phyloP scores from a whole-genome alignment of 2,329 filamentous ascomycete species.

The Pseudocercospora crystallina region DNA sequence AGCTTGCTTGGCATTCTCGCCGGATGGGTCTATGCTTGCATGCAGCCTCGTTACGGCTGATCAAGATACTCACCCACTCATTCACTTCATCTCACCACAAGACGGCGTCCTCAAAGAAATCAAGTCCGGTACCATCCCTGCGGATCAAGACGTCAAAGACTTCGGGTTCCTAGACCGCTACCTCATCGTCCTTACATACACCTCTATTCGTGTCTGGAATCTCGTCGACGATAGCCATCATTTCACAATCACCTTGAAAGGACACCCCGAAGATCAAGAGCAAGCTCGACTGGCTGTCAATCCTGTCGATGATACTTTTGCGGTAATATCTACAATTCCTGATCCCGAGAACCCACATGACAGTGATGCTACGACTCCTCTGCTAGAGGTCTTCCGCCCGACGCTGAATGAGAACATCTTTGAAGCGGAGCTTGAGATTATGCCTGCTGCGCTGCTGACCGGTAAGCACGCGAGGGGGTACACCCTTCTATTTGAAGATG shows the following conservation, averaged over 20 bases:
- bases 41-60: constrained; percentile 48
- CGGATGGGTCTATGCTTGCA: constrained; percentile 81
- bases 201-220: constrained; percentile 77
- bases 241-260: constrained; percentile 62
- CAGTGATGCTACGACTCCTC: constrained; percentile 12
- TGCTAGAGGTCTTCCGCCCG: constrained; percentile 63
- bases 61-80: constrained; percentile 53
- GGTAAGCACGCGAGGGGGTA: constrained; percentile 68
- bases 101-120: constrained; percentile 66
- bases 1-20: constrained; percentile 73
- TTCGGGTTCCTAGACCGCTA: constrained; percentile 71
- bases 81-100: constrained; percentile 75
- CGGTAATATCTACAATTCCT: constrained; percentile 25
- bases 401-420: constrained; percentile 58
- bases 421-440: constrained; percentile 40
- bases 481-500: constrained; percentile 71
- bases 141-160: constrained; percentile 50
- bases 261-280: constrained; percentile 27
- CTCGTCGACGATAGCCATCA: constrained; percentile 74
- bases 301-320: constrained; percentile 48
- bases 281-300: constrained; percentile 64
- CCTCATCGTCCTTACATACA: constrained; percentile 71
- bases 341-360: neutral
- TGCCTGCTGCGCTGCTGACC: constrained; percentile 65
- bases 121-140: constrained; percentile 54